Evolutionary conservation across 306 rosid genomes (phyloP), one percentile per base, ranked within the genome.

Genomic region (Ochetophila trinervis): DNA sequence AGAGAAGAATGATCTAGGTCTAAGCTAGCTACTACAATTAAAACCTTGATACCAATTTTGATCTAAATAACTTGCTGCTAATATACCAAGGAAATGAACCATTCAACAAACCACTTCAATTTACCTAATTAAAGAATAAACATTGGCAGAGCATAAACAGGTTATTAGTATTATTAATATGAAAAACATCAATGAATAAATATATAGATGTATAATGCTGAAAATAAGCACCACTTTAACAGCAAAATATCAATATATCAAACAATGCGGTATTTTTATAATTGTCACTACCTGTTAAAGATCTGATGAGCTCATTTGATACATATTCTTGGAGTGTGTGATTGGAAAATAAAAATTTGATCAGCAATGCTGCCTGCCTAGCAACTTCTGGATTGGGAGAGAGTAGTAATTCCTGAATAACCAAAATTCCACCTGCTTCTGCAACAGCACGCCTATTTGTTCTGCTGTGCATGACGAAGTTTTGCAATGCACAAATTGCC

Each of bases 401-500:
- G 65, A 85, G 79, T 51, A 93, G 86, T 70, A 93, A 78, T 70
- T 93, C 98, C 85, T 93, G 98, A 84, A 93, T 76, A 69, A 93
- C 90, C 86, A 93, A 77, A 70, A 93, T 87, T 60, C 98, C 98
- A 71, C 98, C 98, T 20, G 98, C 97, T 80, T 93, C 98, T 13
- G 98, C 98, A 49, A 93, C 96, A 48, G 98, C 98, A 57, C 98
- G 89, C 78, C 97, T 78, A 70, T 93, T 93, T 11, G 98, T 89
- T 87, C 94, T 83, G 81, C 98, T 89, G 78, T 76, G 87, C 97
- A 93, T 87, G 83, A 89, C 97, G 66, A 93, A 93, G 83, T 89
- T 93, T 75, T 93, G 98, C 83, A 93, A 76, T 12, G 97, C 98
- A 72, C 98, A 93, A 63, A 86, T 86, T 49, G 98, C 86, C 67